Evolutionary conservation across 169 alveolate genomes (phyloP).

Genomic region (Cryptosporidium tyzzeri): DNA sequence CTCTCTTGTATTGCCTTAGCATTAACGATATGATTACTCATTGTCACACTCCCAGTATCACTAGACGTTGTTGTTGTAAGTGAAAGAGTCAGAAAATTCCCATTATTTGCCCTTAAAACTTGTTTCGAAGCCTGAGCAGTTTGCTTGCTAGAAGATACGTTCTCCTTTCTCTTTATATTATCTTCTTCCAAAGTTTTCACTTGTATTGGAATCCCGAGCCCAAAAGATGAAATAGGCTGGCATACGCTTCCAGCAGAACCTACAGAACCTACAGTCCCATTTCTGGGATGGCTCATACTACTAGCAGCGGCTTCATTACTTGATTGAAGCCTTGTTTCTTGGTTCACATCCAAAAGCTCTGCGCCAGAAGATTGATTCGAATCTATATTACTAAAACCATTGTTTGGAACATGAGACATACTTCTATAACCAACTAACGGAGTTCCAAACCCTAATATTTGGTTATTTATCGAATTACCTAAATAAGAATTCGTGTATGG

Average conservation of each 20-base stretch:
- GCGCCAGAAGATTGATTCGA: neutral
- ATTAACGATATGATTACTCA: neutral
- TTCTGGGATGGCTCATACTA: neutral
- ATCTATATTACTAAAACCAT: neutral
- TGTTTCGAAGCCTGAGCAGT: neutral
- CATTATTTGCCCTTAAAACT: neutral
- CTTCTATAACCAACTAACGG: constrained; percentile 46
- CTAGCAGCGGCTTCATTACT: constrained; percentile 7
- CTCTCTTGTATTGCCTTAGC: neutral
- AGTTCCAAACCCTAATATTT: constrained; percentile 48
- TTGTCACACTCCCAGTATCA: constrained; percentile 37
- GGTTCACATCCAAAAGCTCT: constrained; percentile 19
- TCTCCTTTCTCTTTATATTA: neutral
- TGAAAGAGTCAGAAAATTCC: constrained; percentile 25
- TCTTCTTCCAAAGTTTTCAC: neutral
- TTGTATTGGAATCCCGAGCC: constrained; percentile 5
- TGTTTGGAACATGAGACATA: constrained; percentile 65
- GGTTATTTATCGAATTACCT: neutral
- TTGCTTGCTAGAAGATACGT: neutral
- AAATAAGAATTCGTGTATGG: neutral
- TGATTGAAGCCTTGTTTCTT: constrained; percentile 49
- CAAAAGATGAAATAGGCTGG: constrained; percentile 1
- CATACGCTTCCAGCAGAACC: neutral
- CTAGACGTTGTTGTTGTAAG: constrained; percentile 54
- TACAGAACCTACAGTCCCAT: constrained; percentile 14